A percentile compares a stretch with the other conserved stretches of the same genome.
Conservation (phyloP, 2,329 filamentous ascomycete genomes). For the Macrophomina tecta region DNA sequence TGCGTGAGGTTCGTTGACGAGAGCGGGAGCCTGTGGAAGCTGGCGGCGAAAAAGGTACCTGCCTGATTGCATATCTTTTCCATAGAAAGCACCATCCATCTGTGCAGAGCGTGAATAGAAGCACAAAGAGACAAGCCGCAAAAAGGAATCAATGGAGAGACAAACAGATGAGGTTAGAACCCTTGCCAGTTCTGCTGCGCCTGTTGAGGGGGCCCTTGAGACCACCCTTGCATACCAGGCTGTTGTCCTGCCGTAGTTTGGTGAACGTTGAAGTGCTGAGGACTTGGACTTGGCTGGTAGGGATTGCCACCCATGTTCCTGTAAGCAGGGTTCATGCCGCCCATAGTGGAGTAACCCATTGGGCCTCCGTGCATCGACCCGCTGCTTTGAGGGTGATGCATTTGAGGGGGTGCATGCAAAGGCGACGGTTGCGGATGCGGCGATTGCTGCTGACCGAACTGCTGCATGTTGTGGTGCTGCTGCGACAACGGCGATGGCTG, state of each 20-base stretch:
- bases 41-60: not conserved
- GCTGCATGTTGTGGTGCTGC: slow-evolving; percentile 51
- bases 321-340: slow-evolving; percentile 53
- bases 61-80: not conserved
- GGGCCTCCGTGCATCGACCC: slow-evolving; percentile 47
- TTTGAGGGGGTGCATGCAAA: slow-evolving; percentile 56
- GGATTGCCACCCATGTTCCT: slow-evolving; percentile 53
- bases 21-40: not conserved
- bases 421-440: slow-evolving; percentile 56
- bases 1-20: slow-evolving; percentile 11
- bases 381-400: slow-evolving; percentile 52
- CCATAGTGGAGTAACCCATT: slow-evolving; percentile 55
- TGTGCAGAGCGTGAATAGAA: not conserved
- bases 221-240: slow-evolving; percentile 60
- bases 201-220: slow-evolving; percentile 46
- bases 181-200: slow-evolving; percentile 49
- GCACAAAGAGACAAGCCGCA: not conserved
- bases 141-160: not conserved
- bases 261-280: slow-evolving; percentile 50
- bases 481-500: slow-evolving; percentile 56
- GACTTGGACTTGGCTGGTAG: slow-evolving; percentile 56
- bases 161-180: slow-evolving; percentile 33
- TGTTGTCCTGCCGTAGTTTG: slow-evolving; percentile 52
- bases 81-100: not conserved
- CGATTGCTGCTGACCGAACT: slow-evolving; percentile 51